These are phyloP conservation scores for Leishmania turanica DNA, from an alignment of 208 protist genomes.

Conservation along the genomic window DNA sequence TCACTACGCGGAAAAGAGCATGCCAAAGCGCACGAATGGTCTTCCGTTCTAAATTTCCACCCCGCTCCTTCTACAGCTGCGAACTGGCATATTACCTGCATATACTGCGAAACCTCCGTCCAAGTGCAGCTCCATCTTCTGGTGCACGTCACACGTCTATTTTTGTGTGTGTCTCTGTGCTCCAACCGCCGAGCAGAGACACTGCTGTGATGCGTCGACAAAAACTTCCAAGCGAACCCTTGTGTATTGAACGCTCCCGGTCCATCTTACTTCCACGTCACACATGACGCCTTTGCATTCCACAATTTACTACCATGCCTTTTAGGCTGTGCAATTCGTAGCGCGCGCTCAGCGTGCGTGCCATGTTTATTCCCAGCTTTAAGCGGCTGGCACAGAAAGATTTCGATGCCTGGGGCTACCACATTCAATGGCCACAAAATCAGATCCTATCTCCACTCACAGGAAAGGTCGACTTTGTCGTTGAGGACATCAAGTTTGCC, in stretches of 20 bases:
- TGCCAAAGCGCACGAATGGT: background rate
- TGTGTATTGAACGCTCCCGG: background rate
- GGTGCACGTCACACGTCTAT: background rate
- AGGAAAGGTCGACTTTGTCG: constrained; percentile 47
- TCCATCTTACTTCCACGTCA: background rate
- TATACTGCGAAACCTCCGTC: background rate
- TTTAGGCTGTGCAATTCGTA: too few species aligned
- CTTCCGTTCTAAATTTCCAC: background rate
- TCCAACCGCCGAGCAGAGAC: background rate
- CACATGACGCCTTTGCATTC: background rate
- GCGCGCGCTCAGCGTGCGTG: background rate
- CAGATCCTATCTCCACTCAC: constrained; percentile 30
- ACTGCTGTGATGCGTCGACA: background rate
- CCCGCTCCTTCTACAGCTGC: background rate
- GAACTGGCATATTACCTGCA: background rate
- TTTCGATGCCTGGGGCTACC: constrained; percentile 85
- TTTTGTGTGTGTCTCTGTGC: background rate
- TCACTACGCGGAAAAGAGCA: too few species aligned
- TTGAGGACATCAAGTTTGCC: constrained; percentile 89
- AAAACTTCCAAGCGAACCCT: background rate
- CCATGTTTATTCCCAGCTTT: background rate
- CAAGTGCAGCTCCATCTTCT: background rate
- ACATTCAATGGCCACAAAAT: constrained; percentile 64
- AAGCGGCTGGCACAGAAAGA: constrained; percentile 38
- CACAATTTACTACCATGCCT: too few species aligned